Base-by-base conservation (phyloP, 2,329 filamentous ascomycete genomes). In the Aschersonia sp. region DNA sequence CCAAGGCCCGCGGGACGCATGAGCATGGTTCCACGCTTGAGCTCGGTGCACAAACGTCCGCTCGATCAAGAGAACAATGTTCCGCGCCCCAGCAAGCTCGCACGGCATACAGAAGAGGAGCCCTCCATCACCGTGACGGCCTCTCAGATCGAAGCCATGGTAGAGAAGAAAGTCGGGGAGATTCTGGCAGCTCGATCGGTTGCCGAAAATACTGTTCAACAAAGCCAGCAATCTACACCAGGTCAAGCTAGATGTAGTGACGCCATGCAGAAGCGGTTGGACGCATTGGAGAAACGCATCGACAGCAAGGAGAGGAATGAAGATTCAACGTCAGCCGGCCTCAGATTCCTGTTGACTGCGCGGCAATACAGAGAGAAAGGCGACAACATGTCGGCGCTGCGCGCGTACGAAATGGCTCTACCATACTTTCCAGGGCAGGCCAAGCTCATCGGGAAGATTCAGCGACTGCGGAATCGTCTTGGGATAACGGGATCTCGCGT, bases 141-240 rank as follows among this genome's bases (percentile, higher is more conserved):
- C 14, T 83, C 80, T 10, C 82, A 81, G 46, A 94, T 97, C 51
- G 89, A 96, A 61, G 86, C 88, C 40, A 81, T 96, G 67, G 87
- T 97, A 1, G 86, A 95, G 63, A 86, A 84, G 56, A 94, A 94
- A 58, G 86, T 97, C 1, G 83, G 84, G 50, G 88, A 95, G 66
- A 88, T 92, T 37, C 71, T 97, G 1, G 87, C 89, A 0, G 81
- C 83, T n/a, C 78, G 83, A 47, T 54, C 56, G 35, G 78, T 82
- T 42, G 66, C 72, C 12, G 65, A 74, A 50, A 60, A 62, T 45
- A 54, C 60, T n/a, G 53, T 58, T 33, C 56, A 63, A 30, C 42
- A 43, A n/a, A 53, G 62, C 30, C 42, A 45, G n/a, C 53, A 62
- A 54, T 52, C 66, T 54, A 60, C 65, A 49, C 58, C 58, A 48